These are phyloP conservation scores for Pichia nanzhaoensis DNA, from an alignment of 805 yeast species.

Conservation along the genomic window DNA sequence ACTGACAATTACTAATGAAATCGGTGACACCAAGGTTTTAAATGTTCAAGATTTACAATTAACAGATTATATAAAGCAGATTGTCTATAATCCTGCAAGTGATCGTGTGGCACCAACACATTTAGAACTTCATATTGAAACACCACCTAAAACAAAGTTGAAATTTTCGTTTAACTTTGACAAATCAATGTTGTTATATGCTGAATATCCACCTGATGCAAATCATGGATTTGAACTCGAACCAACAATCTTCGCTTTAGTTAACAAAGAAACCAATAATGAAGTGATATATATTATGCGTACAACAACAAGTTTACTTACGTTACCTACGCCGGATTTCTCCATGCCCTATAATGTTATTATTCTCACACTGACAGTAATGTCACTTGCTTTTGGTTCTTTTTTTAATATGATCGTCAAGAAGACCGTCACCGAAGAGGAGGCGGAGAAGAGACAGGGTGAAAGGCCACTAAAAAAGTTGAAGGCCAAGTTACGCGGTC, in stretches of 20 bases:
- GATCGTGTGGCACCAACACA: slow-evolving; percentile 82
- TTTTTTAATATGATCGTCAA: slow-evolving; percentile 73
- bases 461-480: slow-evolving; percentile 17
- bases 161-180: slow-evolving; percentile 74
- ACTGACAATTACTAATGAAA: slow-evolving; percentile 26
- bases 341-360: slow-evolving; percentile 98
- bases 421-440: slow-evolving; percentile 68
- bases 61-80: slow-evolving; percentile 39
- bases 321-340: slow-evolving; percentile 95
- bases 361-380: slow-evolving; percentile 84
- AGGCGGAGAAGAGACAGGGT: slow-evolving; percentile 36
- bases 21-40: slow-evolving; percentile 11
- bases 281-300: slow-evolving; percentile 44
- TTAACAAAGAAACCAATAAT: slow-evolving; percentile 23
- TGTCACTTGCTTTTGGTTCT: slow-evolving; percentile 89
- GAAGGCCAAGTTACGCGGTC: slow-evolving; percentile 5
- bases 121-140: slow-evolving; percentile 54
- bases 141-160: slow-evolving; percentile 61
- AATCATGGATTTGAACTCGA: slow-evolving; percentile 95
- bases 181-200: slow-evolving; percentile 72
- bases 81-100: slow-evolving; percentile 65
- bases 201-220: slow-evolving; percentile 99
- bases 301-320: slow-evolving; percentile 79
- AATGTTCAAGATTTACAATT: slow-evolving; percentile 24
- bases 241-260: slow-evolving; percentile 72